Evolutionary conservation across 345 rosid species (phyloP), one percentile per base, ranked within the genome.

Genomic region (Iberis pinnata): DNA sequence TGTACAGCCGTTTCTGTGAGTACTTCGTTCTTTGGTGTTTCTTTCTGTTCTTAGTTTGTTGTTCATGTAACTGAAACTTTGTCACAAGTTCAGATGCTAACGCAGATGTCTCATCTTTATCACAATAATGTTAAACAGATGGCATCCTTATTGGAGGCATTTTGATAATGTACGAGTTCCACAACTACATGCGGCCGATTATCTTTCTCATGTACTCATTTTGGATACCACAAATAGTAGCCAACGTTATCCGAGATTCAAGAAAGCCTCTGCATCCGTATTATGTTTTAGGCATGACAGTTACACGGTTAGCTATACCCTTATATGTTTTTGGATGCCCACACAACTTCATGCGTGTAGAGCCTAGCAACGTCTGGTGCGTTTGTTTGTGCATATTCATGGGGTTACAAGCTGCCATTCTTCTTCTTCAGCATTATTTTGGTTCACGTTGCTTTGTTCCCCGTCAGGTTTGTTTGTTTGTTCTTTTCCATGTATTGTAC

Each of bases 1-100:
- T 92, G n/a, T 92, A 92, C 71, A 88, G 98, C 74, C 96, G 95
- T 63, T 92, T 92, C 82, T 85, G 98, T 92, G 74, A 88, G 98
- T 81, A 31, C 54, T 59, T 53, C 31, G 5, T 24, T 37, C 29
- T 46, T 67, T 39, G 38, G 62, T 59, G 56, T 60, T 53, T 67
- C 10, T 64, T 50, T 50, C 38, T 31, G 18, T 37, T 6, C n/a
- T n/a, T n/a, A n/a, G n/a, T n/a, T n/a, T n/a, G n/a, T 48, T 18
- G n/a, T 45, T 8, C 55, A n/a, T 18, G 45, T 26, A 39, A 12
- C 20, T 27, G 20, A 40, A 47, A 13, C 19, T 49, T 49, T 12
- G 12, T 17, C 1, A 29, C 13, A 29, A 49, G 39, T 19, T 49
- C 50, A 51, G 35, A 31, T 47, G 43, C 26, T 39, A 63, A 54